These are phyloP conservation scores for Echinosophora koreensis DNA, from an alignment of 306 rosid species.

Conservation along the genomic window DNA sequence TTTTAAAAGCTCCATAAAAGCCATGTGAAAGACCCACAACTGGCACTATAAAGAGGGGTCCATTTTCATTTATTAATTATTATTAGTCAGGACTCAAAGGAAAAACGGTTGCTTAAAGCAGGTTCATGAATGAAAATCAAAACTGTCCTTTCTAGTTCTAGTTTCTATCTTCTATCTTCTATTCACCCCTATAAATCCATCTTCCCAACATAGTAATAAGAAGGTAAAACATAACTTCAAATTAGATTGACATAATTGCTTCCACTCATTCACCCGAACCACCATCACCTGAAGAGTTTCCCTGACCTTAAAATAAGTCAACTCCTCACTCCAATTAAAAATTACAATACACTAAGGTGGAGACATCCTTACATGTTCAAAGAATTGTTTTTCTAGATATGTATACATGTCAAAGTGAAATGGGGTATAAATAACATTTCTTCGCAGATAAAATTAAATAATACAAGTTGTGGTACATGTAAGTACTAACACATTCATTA, in stretches of 20 bases:
- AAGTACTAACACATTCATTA: background rate
- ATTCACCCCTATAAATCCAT: background rate
- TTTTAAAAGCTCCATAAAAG: background rate
- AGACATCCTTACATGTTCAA: too few relatives aligned
- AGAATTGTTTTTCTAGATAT: too few relatives aligned
- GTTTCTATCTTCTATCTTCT: slow-evolving; percentile 1
- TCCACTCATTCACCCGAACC: slow-evolving; percentile 10
- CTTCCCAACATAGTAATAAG: background rate
- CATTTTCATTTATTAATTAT: background rate
- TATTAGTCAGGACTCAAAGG: background rate
- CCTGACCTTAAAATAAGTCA: slow-evolving; percentile 31
- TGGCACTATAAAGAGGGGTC: background rate
- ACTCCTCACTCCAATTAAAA: background rate
- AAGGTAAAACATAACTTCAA: slow-evolving; percentile 26
- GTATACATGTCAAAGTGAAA: background rate
- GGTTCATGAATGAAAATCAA: slow-evolving; percentile 35
- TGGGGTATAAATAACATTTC: slow-evolving; percentile 10
- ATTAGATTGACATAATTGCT: slow-evolving; percentile 28
- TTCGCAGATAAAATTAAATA: background rate
- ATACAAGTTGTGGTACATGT: background rate
- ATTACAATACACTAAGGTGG: too few relatives aligned
- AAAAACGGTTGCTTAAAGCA: background rate
- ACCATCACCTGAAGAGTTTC: slow-evolving; percentile 1
- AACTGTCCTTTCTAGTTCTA: slow-evolving; percentile 14
- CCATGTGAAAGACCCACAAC: background rate